Percentiles rank a stretch among this genome's conserved stretches.
These are phyloP conservation scores for Crithidia acanthocephali DNA, from an alignment of 208 protist species.

Conservation along the genomic window DNA sequence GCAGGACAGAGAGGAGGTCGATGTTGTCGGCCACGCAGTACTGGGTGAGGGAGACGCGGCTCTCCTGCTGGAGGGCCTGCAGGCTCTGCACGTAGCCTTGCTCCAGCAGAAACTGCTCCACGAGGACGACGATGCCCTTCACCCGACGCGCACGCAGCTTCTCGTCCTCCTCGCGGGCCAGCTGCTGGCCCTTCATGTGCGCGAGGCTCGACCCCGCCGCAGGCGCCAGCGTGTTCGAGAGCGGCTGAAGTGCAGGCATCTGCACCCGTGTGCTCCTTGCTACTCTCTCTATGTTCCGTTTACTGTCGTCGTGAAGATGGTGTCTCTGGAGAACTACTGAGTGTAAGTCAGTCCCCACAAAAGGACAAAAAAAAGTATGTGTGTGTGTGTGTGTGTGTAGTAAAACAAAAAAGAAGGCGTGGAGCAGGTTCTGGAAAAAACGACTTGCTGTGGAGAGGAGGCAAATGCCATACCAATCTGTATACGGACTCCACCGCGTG, in stretches of 20 bases:
- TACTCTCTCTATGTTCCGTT: too few species aligned
- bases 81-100: constrained; percentile 80
- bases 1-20: constrained; percentile 78
- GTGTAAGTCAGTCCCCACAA: neutral
- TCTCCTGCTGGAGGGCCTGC: constrained; percentile 86
- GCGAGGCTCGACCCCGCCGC: constrained; percentile 70
- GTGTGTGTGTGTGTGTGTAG: neutral
- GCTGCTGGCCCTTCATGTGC: constrained; percentile 81
- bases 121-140: constrained; percentile 79
- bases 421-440: neutral
- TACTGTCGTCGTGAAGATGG: too few species aligned
- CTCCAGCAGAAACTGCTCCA: constrained; percentile 86
- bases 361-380: too few species aligned
- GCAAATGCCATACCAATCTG: too few species aligned
- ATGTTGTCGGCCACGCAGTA: constrained; percentile 90
- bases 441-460: too few species aligned
- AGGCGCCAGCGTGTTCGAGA: constrained; percentile 67
- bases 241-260: constrained; percentile 59
- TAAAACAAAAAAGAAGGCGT: neutral
- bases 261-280: neutral
- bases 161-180: constrained; percentile 84
- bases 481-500: too few species aligned
- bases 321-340: too few species aligned
- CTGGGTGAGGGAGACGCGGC: constrained; percentile 68
- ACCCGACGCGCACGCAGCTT: constrained; percentile 69